These are phyloP conservation scores for Aphanoascus verrucosus DNA, from an alignment of 2,329 filamentous ascomycete species.

Conservation along the genomic window DNA sequence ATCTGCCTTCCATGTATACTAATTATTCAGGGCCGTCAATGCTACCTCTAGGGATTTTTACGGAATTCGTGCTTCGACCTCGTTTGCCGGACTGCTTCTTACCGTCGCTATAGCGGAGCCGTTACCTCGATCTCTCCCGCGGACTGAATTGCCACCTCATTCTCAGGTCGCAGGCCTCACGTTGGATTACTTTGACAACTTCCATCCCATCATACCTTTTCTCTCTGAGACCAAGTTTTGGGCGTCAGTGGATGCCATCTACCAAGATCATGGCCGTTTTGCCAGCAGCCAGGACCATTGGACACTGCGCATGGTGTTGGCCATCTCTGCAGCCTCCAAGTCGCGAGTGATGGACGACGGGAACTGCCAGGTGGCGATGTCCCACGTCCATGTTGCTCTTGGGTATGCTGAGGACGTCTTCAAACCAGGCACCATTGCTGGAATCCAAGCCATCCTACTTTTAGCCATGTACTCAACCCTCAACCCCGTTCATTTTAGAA, in stretches of 20 bases:
- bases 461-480: conserved; percentile 83
- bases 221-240: conserved; percentile 73
- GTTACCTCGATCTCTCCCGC: conserved; percentile 48
- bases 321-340: conserved; percentile 64
- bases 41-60: conserved; percentile 91
- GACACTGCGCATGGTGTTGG: conserved; percentile 80
- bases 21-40: conserved; percentile 62
- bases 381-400: conserved; percentile 56
- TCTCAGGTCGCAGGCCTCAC: conserved; percentile 58
- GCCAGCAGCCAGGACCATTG: conserved; percentile 64
- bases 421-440: conserved; percentile 69
- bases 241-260: conserved; percentile 69
- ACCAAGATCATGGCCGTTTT: conserved; percentile 55
- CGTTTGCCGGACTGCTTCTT: conserved; percentile 77
- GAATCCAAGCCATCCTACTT: conserved; percentile 77
- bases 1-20: conserved; percentile 14
- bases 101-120: conserved; percentile 68
- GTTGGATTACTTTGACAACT: conserved; percentile 73
- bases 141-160: conserved; percentile 55
- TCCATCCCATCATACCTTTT: conserved; percentile 70
- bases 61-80: conserved; percentile 77
- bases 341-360: conserved; percentile 57
- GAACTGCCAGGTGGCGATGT: conserved; percentile 50
- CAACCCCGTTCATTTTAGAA: conserved; percentile 83
- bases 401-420: conserved; percentile 71